Evolutionary conservation across 306 rosid genomes (phyloP).

Genomic region (Cicer bijugum): DNA sequence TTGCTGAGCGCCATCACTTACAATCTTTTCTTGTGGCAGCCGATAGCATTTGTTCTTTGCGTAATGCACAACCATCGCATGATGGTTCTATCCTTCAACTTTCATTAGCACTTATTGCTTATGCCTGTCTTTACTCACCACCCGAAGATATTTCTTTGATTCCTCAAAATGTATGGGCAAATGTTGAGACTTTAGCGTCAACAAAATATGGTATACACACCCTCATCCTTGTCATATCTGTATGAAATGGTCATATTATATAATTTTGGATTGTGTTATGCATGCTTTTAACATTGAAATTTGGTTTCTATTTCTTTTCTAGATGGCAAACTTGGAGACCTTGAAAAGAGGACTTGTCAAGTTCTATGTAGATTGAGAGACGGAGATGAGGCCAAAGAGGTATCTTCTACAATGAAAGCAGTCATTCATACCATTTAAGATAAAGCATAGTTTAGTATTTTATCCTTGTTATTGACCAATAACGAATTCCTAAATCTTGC

Average conservation of each 20-base stretch:
- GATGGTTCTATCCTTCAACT: conserved; percentile 79
- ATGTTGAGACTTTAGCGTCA: conserved; percentile 66
- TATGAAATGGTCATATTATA: conserved; percentile 32
- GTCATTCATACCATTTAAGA: conserved; percentile 20
- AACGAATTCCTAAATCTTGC: conserved; percentile 29
- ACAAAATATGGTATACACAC: conserved; percentile 62
- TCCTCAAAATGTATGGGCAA: conserved; percentile 77
- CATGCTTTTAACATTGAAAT: conserved; percentile 20
- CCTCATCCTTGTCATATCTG: conserved; percentile 32
- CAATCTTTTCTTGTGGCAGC: conserved; percentile 79
- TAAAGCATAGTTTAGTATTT: conserved; percentile 19
- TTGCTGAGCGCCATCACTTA: conserved; percentile 68
- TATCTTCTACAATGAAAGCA: conserved; percentile 46
- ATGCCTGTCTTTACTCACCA: conserved; percentile 78
- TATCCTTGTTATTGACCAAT: conserved; percentile 32
- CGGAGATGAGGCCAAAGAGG: conserved; percentile 82
- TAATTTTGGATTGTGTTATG: conserved; percentile 30
- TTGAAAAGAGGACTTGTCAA: conserved; percentile 81
- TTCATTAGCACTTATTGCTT: conserved; percentile 76
- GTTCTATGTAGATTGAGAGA: conserved; percentile 71
- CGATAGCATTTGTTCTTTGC: conserved; percentile 69
- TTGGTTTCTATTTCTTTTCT: conserved; percentile 40
- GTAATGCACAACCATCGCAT: conserved; percentile 55
- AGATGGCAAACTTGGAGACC: conserved; percentile 75
- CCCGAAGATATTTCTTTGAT: conserved; percentile 82